These are phyloP conservation scores for Termitomyces sp. DNA, from an alignment of 768 basidiomycete genomes.

Conservation along the genomic window DNA sequence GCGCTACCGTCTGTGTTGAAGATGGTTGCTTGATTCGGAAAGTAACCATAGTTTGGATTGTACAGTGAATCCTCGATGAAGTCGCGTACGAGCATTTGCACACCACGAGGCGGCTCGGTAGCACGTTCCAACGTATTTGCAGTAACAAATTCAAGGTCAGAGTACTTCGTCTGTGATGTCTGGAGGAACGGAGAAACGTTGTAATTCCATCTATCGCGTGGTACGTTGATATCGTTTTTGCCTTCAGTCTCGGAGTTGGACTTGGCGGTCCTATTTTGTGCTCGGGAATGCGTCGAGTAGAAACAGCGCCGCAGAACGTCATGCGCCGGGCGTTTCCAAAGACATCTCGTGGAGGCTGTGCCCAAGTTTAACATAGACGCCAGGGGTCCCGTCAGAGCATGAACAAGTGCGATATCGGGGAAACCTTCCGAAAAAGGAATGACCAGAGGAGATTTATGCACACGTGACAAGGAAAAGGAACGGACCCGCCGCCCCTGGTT, in stretches of 20 bases:
- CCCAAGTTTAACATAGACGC: constrained; percentile 32
- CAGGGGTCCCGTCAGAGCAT: constrained; percentile 19
- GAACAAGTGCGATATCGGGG: constrained; percentile 3
- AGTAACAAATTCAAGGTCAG: constrained; percentile 51
- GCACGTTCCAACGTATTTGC: constrained; percentile 62
- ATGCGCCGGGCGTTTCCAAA: constrained; percentile 20
- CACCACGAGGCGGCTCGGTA: constrained; percentile 62
- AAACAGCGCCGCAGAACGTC: constrained; percentile 16
- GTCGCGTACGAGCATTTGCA: constrained; percentile 93
- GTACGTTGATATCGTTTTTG: constrained; percentile 19
- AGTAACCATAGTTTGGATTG: constrained; percentile 97
- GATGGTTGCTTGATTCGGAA: constrained; percentile 88
- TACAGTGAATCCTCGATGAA: constrained; percentile 97
- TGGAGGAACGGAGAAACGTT: constrained; percentile 58
- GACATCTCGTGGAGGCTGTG: constrained; percentile 26
- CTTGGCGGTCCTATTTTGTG: constrained; percentile 9
- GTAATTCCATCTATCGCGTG: constrained; percentile 73
- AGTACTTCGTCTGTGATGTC: constrained; percentile 36
- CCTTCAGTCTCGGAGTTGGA: constrained; percentile 4
- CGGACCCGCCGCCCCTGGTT: neutral
- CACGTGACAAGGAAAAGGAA: constrained; percentile 11
- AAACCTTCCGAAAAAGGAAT: neutral
- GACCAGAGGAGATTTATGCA: neutral
- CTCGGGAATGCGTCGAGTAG: constrained; percentile 15
- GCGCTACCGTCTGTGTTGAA: constrained; percentile 58